Base-by-base conservation (phyloP, 345 rosid species). In the Turritis glabra region DNA sequence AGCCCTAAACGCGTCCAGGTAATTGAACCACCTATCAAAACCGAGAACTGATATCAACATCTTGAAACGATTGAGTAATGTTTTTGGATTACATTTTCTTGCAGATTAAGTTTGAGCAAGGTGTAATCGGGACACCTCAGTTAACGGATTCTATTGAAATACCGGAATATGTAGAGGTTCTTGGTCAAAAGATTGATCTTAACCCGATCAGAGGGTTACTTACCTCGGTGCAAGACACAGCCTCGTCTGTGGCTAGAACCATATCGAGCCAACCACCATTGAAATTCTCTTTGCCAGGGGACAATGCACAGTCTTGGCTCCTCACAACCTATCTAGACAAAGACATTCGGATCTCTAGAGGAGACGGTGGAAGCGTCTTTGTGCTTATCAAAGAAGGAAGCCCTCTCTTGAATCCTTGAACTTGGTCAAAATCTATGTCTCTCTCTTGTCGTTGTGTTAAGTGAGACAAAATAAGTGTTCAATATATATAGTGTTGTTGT, bases 1-100 rank as follows among this genome's bases (percentile, higher is more conserved):
- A 88, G 97, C 60, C 97, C 95, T 64, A 82, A 86, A 78, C 89
- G 93, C 0, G 97, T 91, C 72, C 96, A 89, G 89, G 97, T 87
- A 71, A 10, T 10, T 35, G 41, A 3, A 32, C 54, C 40, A 41
- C 3, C 15, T 14, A 35, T 12, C 14, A 12, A 18, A 18, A 47
- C 15, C 50, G 11, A 1, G 58, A 30, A 15, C 33, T 69, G 14
- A 56, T 15, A n/a, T 22, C 19, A 35, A 18, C 51, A 23, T 15
- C 5, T 59, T 51, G 53, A 61, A 61, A 72, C 23, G 43, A 9
- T 40, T 61, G 3, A 18, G 69, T 52, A 27, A 62, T 40, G 12
- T 35, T 17, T 53, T 37, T 10, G 51, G 19, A 10, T 11, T 5
- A 22, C 4, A 0, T n/a, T 23, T 27, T 38, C 2, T 40, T 73